Base-by-base conservation (phyloP, 2,329 filamentous ascomycete species). In the Dactylellina leptospora region DNA sequence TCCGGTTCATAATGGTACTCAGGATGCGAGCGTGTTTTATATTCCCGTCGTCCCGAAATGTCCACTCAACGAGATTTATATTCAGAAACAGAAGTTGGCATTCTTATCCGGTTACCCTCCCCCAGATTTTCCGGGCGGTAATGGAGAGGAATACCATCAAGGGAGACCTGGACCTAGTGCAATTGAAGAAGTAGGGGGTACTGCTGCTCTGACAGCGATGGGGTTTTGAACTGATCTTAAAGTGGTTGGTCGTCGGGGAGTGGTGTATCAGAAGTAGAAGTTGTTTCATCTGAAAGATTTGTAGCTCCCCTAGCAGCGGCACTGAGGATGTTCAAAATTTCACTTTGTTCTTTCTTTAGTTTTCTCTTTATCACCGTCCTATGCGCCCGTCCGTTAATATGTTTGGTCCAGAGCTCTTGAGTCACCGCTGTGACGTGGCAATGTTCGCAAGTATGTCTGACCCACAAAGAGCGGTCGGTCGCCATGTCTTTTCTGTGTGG, bases 41-140 rank as follows among this genome's bases (percentile, higher is more conserved):
- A 96, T 97, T 61, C 92, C 93, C 0, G 88, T 91, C 0, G 95
- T 90, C 60, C 92, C 93, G 0, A 83, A 92, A 27, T 96, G 92
- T 0, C 85, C 88, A 58, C 81, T 83, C 38, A 96, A 95, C 76
- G 87, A 89, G 0, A 80, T 85, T 20, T 95, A 93, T 77, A 82
- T 93, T 0, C 83, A 81, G 1, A 84, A 86, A 13, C 92, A 96
- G 81, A 85, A 89, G 18, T 82, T 86, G n/a, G 85, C 86, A 0
- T 95, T 95, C 75, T 79, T 89, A 1, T 78, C 82, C 0, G 92
- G 92, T 3, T 85, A 84, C 0, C 88, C 88, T 0, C 85, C 84
- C 0, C 88, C 87, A 27, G 89, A 92, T 75, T 91, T 91, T 77
- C 88, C 88, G 0, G 88, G 88, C 1, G 90, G 90, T 0, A 81